These are phyloP conservation scores for Tolypocladium album DNA, from an alignment of 2,329 filamentous ascomycete genomes.

Conservation along the genomic window DNA sequence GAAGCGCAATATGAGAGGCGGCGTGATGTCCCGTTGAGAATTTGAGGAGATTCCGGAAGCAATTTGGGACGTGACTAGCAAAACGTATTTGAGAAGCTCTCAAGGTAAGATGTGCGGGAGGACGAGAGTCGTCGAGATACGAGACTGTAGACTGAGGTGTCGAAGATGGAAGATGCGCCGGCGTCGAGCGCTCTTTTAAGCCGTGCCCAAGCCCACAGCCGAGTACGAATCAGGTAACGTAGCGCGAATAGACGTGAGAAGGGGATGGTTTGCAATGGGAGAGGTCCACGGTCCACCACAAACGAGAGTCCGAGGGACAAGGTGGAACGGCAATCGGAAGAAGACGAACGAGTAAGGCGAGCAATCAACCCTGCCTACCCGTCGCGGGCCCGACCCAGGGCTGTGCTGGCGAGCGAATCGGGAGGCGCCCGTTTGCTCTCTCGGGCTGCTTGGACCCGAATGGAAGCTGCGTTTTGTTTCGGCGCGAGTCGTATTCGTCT, in stretches of 20 bases:
- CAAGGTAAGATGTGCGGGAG: neutral
- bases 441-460: neutral
- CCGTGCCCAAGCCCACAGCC: neutral
- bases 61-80: neutral
- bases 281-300: neutral
- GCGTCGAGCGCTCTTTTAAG: neutral
- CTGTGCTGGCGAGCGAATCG: slow-evolving; percentile 1
- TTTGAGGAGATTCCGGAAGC: neutral
- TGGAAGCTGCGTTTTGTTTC: neutral
- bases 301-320: neutral
- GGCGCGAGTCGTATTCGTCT: neutral
- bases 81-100: too few species aligned
- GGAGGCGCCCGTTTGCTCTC: slow-evolving; percentile 1
- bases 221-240: neutral
- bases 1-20: neutral
- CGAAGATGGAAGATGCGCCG: slow-evolving; percentile 6
- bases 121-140: neutral
- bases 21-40: neutral
- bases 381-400: neutral
- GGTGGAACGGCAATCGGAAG: slow-evolving; percentile 1
- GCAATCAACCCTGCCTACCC: slow-evolving; percentile 1
- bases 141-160: neutral
- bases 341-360: slow-evolving; percentile 2
- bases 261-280: neutral
- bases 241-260: neutral